Conservation (phyloP, 306 rosid genomes). For the Castanospermum australe region DNA sequence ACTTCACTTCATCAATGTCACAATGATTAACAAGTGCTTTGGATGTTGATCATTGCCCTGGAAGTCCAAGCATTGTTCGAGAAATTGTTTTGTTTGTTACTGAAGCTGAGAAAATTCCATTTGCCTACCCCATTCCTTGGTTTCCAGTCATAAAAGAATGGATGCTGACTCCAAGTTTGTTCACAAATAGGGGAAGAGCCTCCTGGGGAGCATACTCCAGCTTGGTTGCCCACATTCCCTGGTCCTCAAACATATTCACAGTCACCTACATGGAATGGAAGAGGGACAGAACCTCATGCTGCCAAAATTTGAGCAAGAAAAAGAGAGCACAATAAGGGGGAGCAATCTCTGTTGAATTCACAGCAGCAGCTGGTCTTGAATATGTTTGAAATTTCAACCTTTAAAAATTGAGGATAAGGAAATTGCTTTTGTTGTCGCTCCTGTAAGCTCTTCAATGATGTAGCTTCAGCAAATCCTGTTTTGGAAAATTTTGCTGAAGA, state of each 20-base stretch:
- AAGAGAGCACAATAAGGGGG: conserved; percentile 49
- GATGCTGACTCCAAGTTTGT: conserved; percentile 53
- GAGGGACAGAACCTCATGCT: conserved; percentile 36
- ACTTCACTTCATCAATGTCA: too few relatives aligned
- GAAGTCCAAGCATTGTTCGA: conserved; percentile 50
- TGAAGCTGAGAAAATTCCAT: conserved; percentile 45
- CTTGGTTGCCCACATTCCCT: conserved; percentile 85
- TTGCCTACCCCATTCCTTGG: conserved; percentile 55
- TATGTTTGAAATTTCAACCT: conserved; percentile 61
- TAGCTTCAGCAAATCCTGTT: conserved; percentile 30
- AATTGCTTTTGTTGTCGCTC: conserved; percentile 57
- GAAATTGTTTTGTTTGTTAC: conserved; percentile 52
- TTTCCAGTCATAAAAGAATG: conserved; percentile 71
- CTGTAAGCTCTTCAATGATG: conserved; percentile 53
- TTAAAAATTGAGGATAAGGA: conserved; percentile 72
- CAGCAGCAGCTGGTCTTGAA: conserved; percentile 51
- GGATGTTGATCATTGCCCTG: conserved; percentile 66
- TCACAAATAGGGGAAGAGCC: conserved; percentile 60
- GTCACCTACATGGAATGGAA: conserved; percentile 35
- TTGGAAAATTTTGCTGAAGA: conserved; percentile 41
- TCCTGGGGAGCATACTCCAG: conserved; percentile 70
- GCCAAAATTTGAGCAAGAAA: conserved; percentile 47
- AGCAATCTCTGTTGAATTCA: conserved; percentile 42
- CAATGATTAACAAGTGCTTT: too few relatives aligned
- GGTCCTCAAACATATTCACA: conserved; percentile 47